Evolutionary conservation across 306 rosid genomes (phyloP).

Genomic region (Gleditsia sinensis): DNA sequence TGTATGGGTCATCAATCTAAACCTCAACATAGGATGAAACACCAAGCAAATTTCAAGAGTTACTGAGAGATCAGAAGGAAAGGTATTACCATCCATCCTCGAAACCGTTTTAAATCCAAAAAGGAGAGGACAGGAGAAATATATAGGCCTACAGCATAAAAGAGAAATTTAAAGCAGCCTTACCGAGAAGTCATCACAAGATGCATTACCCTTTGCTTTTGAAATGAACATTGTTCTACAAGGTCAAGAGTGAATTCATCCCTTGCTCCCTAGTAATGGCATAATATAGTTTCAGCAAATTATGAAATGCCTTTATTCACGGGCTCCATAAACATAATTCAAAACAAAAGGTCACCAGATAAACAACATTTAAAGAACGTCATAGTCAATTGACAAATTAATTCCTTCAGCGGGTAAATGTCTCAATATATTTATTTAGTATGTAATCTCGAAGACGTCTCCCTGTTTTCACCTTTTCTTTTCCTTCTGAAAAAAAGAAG

Average conservation of each 20-base stretch:
- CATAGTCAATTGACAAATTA: conserved; percentile 5
- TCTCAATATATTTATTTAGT: conserved; percentile 2
- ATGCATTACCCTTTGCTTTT: conserved; percentile 94
- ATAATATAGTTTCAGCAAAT: conserved; percentile 27
- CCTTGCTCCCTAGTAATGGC: conserved; percentile 62
- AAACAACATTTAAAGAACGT: not conserved
- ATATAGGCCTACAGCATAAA: conserved; percentile 11
- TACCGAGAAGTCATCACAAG: conserved; percentile 88
- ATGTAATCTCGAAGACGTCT: conserved; percentile 23
- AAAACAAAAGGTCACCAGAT: not conserved
- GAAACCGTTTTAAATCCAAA: conserved; percentile 21
- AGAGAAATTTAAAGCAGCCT: conserved; percentile 40
- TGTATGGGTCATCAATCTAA: not conserved
- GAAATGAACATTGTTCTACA: conserved; percentile 91
- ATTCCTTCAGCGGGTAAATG: conserved; percentile 20
- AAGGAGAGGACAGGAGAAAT: conserved; percentile 4
- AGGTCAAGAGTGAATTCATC: conserved; percentile 97
- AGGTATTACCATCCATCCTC: conserved; percentile 13
- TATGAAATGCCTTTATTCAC: not conserved
- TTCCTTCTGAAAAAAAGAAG: too few relatives aligned
- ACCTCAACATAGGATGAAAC: too few relatives aligned
- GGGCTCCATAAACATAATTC: conserved; percentile 3
- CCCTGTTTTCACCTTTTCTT: not conserved
- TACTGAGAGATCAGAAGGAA: conserved; percentile 22
- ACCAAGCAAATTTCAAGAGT: too few relatives aligned